Evolutionary conservation across 495 filamentous ascomycete species (phyloP), one percentile per base, ranked within the genome.

Genomic region (Parathielavia appendiculata): DNA sequence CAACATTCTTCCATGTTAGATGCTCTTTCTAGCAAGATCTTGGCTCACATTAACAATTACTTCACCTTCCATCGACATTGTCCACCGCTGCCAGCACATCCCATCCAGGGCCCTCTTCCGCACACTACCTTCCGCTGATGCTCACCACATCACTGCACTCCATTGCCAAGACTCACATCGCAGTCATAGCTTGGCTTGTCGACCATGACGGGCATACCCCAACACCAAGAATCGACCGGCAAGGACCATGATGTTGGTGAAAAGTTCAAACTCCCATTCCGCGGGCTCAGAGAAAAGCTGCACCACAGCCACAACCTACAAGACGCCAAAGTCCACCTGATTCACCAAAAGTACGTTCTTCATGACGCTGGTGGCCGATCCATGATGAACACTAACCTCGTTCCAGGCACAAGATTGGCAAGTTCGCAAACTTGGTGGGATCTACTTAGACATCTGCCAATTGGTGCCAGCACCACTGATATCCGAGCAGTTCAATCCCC

Each of bases 401-500:
- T 11, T 11, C 4, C 47, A 80, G 78, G 43, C 77, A 83, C 58
- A 73, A 78, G 53, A 71, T 81, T 53, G 80, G 80, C 36, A 83
- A 83, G 70, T 69, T 83, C 60, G 75, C 66, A 30, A 83, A 83
- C 66, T 52, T 83, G 52, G 74, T 80, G 71, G 1, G 47, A 14
- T 30, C 16, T 17, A 2, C 13, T 11, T 17, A 20, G n/a, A 11
- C 36, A n/a, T 11, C 2, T n/a, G 19, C 20, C 17, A 38, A 23
- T n/a, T 46, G 22, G 9, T 0, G 7, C n/a, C 19, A 13, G 1
- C 10, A 10, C 10, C 17, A 1, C 35, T 46, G 35, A 57, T 26
- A 6, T 6, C 20, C 12, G 1, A 9, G 7, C 34, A 81, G 69
- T 71, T 95, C 75, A 97, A 97, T 70, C 81, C 83, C 9, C 87